A percentile compares a stretch with the other conserved stretches of the same genome.
These are phyloP conservation scores for Leersia perrieri DNA, from an alignment of 176 grass and related monocot genomes.

Conservation along the genomic window DNA sequence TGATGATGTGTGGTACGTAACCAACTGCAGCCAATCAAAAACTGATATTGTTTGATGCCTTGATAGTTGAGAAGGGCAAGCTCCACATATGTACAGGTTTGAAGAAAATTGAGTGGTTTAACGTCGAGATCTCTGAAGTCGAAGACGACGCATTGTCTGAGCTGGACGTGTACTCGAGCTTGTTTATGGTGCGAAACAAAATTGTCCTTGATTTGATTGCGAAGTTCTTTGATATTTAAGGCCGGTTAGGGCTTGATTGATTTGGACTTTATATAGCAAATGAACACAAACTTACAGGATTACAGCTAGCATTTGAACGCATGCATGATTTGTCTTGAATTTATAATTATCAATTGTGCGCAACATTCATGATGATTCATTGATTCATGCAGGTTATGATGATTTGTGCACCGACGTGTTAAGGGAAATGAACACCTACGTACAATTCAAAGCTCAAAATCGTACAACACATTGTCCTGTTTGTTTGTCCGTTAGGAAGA, in stretches of 20 bases:
- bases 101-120: neutral
- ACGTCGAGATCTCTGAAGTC: neutral
- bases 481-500: neutral
- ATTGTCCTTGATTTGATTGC: neutral
- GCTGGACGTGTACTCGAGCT: neutral
- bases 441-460: neutral
- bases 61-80: neutral
- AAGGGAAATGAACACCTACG: neutral
- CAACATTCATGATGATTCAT: neutral
- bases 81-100: conserved; percentile 2
- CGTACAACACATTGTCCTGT: conserved; percentile 2
- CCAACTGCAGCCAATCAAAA: neutral
- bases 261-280: neutral
- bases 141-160: neutral
- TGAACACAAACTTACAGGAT: neutral
- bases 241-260: neutral
- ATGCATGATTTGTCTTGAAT: neutral
- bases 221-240: conserved; percentile 5
- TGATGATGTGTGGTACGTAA: neutral
- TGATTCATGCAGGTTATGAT: no score
- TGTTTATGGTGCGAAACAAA: neutral
- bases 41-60: neutral
- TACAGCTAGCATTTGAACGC: neutral
- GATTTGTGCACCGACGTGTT: neutral
- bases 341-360: neutral